Evolutionary conservation across 1,284 basidiomycete species (phyloP).

Genomic region (Coniferiporia sulphurascens): DNA sequence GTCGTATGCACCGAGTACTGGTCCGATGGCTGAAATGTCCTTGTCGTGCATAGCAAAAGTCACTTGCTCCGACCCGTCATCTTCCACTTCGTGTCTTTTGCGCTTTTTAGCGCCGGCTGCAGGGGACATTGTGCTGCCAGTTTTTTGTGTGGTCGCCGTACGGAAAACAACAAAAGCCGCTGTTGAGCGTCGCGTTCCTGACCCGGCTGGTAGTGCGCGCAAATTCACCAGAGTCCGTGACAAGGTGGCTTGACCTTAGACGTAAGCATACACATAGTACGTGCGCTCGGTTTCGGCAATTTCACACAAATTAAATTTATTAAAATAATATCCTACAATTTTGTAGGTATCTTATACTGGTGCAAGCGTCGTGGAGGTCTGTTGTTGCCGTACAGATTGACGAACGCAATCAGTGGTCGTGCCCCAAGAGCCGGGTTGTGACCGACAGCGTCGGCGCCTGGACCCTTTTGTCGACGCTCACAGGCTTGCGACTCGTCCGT

Average conservation of each 20-base stretch:
- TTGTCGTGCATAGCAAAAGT: conserved; percentile 44
- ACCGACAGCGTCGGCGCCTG: neutral
- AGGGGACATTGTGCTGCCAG: neutral
- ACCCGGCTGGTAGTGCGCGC: no score
- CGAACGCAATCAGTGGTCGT: neutral
- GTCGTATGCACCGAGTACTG: conserved; percentile 60
- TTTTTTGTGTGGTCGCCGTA: neutral
- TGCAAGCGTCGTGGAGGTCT: neutral
- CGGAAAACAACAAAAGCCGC: neutral
- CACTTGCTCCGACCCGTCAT: conserved; percentile 34
- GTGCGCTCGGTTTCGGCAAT: no score
- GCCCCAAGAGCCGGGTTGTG: neutral
- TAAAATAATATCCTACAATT: neutral
- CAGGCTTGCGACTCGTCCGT: neutral
- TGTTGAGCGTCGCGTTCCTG: neutral
- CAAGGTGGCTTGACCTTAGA: neutral
- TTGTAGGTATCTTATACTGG: neutral
- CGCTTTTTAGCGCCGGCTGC: conserved; percentile 48
- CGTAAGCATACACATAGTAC: neutral
- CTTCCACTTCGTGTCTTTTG: conserved; percentile 41
- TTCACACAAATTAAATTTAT: neutral
- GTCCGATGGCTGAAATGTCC: conserved; percentile 50
- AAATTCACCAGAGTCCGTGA: no score
- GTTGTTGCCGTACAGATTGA: neutral
- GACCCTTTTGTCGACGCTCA: neutral